Conservation (phyloP, 805 yeast genomes). For the Zygoascus bituminiphila region DNA sequence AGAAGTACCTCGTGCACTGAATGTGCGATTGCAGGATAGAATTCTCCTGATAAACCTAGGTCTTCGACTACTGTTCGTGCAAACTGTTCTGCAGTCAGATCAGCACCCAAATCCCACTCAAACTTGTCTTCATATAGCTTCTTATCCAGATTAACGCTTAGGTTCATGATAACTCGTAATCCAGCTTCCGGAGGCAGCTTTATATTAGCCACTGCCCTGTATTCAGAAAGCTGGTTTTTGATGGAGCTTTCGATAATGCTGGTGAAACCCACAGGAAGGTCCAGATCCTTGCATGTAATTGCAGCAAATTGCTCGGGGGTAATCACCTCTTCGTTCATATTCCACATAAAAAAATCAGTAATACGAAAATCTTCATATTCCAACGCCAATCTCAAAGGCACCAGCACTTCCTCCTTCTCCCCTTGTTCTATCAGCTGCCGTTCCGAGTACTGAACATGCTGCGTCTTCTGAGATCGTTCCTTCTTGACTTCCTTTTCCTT, state of each 20-base stretch:
- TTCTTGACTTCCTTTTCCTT: slow-evolving; percentile 23
- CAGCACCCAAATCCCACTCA: slow-evolving; percentile 73
- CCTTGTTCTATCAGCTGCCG: slow-evolving; percentile 32
- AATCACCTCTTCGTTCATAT: slow-evolving; percentile 51
- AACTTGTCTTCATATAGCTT: slow-evolving; percentile 83
- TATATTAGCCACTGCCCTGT: slow-evolving; percentile 51
- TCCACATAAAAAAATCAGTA: slow-evolving; percentile 69
- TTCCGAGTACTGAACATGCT: slow-evolving; percentile 31
- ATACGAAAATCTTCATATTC: slow-evolving; percentile 49
- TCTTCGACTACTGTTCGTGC: slow-evolving; percentile 78
- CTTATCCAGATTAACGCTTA: slow-evolving; percentile 76
- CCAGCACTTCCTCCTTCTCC: slow-evolving; percentile 37
- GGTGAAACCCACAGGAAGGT: slow-evolving; percentile 53
- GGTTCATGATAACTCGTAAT: slow-evolving; percentile 67
- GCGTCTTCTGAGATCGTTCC: slow-evolving; percentile 36
- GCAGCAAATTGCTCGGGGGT: slow-evolving; percentile 71
- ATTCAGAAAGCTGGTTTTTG: slow-evolving; percentile 72
- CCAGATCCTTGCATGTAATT: slow-evolving; percentile 74
- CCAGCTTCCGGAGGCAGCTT: slow-evolving; percentile 60
- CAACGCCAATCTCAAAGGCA: slow-evolving; percentile 59
- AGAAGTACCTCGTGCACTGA: slow-evolving; percentile 74
- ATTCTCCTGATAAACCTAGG: slow-evolving; percentile 76
- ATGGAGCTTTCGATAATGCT: slow-evolving; percentile 66
- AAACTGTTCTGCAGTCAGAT: slow-evolving; percentile 71
- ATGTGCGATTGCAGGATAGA: slow-evolving; percentile 81